Evolutionary conservation across 768 basidiomycete species (phyloP).

Genomic region (Boletellus ananas): DNA sequence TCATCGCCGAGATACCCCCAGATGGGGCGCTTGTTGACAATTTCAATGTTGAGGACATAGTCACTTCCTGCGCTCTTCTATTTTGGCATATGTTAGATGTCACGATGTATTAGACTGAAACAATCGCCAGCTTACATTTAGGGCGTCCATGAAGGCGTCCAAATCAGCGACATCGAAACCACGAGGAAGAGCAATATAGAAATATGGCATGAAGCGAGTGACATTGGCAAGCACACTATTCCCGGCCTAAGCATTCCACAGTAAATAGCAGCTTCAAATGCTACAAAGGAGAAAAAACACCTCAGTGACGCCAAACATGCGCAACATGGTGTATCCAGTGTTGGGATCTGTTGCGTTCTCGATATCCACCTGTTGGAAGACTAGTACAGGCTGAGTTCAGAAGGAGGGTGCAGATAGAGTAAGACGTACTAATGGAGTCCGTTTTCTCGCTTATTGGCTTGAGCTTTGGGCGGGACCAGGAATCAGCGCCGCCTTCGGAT

Average conservation of each 20-base stretch:
- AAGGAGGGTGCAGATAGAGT: background rate
- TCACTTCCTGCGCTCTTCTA: constrained; percentile 29
- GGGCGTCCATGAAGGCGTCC: constrained; percentile 54
- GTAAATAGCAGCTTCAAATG: constrained; percentile 1
- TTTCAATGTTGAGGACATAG: constrained; percentile 50
- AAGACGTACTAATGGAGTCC: constrained; percentile 63
- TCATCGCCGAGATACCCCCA: constrained; percentile 91
- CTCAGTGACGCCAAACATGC: constrained; percentile 92
- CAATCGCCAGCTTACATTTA: constrained; percentile 60
- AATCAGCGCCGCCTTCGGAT: constrained; percentile 74
- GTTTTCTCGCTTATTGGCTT: constrained; percentile 51
- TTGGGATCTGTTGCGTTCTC: constrained; percentile 56
- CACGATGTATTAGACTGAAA: background rate
- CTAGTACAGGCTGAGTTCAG: constrained; percentile 35
- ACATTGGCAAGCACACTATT: constrained; percentile 87
- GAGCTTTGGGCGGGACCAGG: constrained; percentile 66
- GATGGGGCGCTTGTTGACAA: constrained; percentile 65
- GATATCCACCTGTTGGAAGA: constrained; percentile 96
- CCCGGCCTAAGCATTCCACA: constrained; percentile 50
- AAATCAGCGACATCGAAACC: constrained; percentile 74
- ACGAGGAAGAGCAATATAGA: constrained; percentile 84
- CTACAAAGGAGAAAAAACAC: constrained; percentile 34
- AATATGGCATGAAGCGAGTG: constrained; percentile 85
- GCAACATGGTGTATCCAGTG: constrained; percentile 42
- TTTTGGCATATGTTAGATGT: constrained; percentile 1